Evolutionary conservation across 768 basidiomycete genomes (phyloP), one percentile per base, ranked within the genome.

Genomic region (Kockovaella imperatae): DNA sequence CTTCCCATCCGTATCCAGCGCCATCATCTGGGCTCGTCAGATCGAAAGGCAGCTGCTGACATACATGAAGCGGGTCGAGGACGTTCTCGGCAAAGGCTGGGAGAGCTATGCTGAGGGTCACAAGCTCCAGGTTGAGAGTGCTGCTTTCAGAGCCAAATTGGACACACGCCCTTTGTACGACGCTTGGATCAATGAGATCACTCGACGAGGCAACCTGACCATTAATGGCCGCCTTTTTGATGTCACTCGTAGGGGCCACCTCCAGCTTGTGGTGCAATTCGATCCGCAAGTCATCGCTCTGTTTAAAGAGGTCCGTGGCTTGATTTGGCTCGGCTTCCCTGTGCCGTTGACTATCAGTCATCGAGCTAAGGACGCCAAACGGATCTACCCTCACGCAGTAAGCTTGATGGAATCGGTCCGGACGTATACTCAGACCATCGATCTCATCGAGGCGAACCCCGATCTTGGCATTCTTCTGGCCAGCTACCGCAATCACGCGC

Each of bases 21-120:
- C 95, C 15, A 95, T 97, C 70, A 88, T 93, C 60, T 99, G 95
- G 95, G 93, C 95, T 0, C 79, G 85, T n/a, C 95, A 97, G 75
- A 99, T 99, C 53, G 93, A 96, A 62, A 82, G 90, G 3, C 95
- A 99, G 65, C 80, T 99, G 2, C 77, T 84, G 49, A 83, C 88
- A 0, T 96, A 97, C 75, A 99, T 99, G 93, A 93, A 91, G 70
- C 85, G 93, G 14, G 93, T 97, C 42, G 95, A 97, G 65, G 93
- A 97, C 68, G 95, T 99, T 2, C 81, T 99, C 6, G 76, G 93
- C 4, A 93, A 89, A 71, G 93, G 89, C 5, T 99, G 95, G 93
- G 91, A 96, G 64, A 81, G 89, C 51, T 97, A 99, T 59, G 91
- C 93, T n/a, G 95, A 99, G 62, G 95, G 95, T 5, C 90, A 96